Evolutionary conservation across 129 eudicot species (phyloP).

Genomic region (Pulicaria dysenterica): DNA sequence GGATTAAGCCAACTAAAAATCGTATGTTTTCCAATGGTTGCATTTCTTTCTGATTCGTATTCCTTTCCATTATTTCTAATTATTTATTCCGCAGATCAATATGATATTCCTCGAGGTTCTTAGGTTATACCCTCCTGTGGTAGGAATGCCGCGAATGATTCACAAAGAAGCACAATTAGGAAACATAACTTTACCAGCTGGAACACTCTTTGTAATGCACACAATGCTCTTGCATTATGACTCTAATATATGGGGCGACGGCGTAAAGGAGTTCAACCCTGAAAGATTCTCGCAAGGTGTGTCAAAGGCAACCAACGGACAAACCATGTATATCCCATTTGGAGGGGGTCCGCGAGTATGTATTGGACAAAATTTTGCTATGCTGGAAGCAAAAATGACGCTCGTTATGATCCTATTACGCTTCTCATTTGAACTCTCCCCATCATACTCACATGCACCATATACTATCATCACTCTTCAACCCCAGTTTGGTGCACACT

Average conservation of each 20-base stretch:
- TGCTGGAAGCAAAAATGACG: slow-evolving; percentile 43
- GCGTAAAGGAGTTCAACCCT: slow-evolving; percentile 37
- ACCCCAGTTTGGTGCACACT: slow-evolving; percentile 37
- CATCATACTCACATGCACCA: slow-evolving; percentile 46
- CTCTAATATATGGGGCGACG: slow-evolving; percentile 29
- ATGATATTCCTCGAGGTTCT: slow-evolving; percentile 32
- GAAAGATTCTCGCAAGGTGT: slow-evolving; percentile 32
- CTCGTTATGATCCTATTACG: slow-evolving; percentile 31
- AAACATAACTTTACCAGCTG: slow-evolving; percentile 28
- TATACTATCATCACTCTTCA: slow-evolving; percentile 30
- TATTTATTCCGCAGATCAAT: slow-evolving; percentile 22
- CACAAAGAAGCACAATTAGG: slow-evolving; percentile 37
- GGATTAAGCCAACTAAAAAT: slow-evolving; percentile 29
- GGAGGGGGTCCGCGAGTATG: slow-evolving; percentile 36
- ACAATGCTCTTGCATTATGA: slow-evolving; percentile 32
- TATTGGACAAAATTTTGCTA: slow-evolving; percentile 32
- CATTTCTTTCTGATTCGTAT: neutral
- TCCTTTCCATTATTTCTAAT: neutral
- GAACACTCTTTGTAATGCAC: slow-evolving; percentile 16
- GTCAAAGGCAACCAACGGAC: slow-evolving; percentile 28
- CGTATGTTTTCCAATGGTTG: slow-evolving; percentile 17
- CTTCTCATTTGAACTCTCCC: slow-evolving; percentile 39
- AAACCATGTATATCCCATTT: slow-evolving; percentile 20
- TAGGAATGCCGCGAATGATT: slow-evolving; percentile 23
- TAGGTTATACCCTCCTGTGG: slow-evolving; percentile 28